Evolutionary conservation across 208 protist genomes (phyloP), one percentile per base, ranked within the genome.

Genomic region (Acanthamoeba royreba): DNA sequence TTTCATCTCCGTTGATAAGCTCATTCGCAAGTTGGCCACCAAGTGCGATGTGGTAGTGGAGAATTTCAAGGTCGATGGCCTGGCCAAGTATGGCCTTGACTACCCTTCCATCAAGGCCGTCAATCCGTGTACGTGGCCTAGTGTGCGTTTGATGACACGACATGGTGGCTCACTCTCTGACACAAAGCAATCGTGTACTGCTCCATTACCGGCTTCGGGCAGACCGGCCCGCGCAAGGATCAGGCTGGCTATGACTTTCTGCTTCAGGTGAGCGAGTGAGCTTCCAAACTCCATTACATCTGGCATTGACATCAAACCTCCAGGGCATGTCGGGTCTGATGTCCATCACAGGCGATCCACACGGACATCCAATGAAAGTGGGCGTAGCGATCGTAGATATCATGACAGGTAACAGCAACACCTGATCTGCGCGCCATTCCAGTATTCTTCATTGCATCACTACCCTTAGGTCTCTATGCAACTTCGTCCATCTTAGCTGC

Each of bases 181-280:
- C 15, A 17, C 28, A 19, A 52, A 93, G 91, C 40, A 7, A 52
- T 95, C 35, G 22, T 95, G 1, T 95, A 95, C 89, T 94, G 79
- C 53, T 94, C 94, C 28, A 95, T 95, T 4, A 92, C 94, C 19
- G 83, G 92, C 11, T 95, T 93, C 28, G 94, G 94, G 33, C 92
- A 93, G 38, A 49, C 7, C 52, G 94, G 94, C 2, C 92, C 92
- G 9, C 46, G 31, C 33, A 85, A 72, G 85, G 47, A 91, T 53
- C 77, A 92, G 25, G 77, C 92, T 52, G 94, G 92, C 9, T 95
- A 95, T 63, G 94, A 95, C 58, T 93, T 95, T 49, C 8, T 83
- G 7, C 49, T 93, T 42, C 94, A 95, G 53, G 94, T n/a, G n/a
- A n/a, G n/a, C n/a, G n/a, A n/a, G n/a, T n/a, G n/a, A n/a, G n/a